phyloP scores from a whole-genome alignment of 768 basidiomycete species.

The Suillus occidentalis region DNA sequence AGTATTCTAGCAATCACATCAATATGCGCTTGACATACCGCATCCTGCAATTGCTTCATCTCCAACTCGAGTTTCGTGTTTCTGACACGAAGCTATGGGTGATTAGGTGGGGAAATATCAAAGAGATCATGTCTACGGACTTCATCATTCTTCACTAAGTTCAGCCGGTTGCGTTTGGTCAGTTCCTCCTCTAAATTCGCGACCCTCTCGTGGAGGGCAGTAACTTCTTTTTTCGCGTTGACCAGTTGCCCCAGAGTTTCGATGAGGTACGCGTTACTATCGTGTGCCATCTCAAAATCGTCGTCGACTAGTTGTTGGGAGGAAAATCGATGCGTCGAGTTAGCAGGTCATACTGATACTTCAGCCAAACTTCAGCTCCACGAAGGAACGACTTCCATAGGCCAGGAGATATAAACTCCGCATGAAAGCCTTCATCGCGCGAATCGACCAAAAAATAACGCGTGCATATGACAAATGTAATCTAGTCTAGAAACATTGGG shows the following conservation, averaged over 20 bases:
- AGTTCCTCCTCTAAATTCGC: not conserved
- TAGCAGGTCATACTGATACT: no score
- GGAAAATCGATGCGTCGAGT: not conserved
- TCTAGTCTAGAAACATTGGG: conserved; percentile 5
- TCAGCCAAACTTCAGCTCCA: not conserved
- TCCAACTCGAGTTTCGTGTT: not conserved
- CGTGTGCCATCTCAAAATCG: not conserved
- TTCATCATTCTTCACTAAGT: not conserved
- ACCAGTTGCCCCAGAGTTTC: not conserved
- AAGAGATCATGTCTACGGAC: not conserved
- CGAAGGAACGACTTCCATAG: no score
- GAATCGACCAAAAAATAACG: not conserved
- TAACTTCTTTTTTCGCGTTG: not conserved
- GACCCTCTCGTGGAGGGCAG: not conserved
- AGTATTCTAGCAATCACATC: not conserved
- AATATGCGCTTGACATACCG: not conserved
- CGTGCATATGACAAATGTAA: not conserved
- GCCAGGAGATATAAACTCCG: not conserved
- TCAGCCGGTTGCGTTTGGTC: not conserved
- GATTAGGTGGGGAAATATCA: not conserved
- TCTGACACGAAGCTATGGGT: not conserved
- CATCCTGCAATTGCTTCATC: not conserved
- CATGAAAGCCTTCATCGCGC: not conserved
- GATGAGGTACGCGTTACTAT: not conserved
- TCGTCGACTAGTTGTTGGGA: not conserved